These are phyloP conservation scores for Candida caryicola DNA, from an alignment of 805 yeast genomes.

Conservation along the genomic window DNA sequence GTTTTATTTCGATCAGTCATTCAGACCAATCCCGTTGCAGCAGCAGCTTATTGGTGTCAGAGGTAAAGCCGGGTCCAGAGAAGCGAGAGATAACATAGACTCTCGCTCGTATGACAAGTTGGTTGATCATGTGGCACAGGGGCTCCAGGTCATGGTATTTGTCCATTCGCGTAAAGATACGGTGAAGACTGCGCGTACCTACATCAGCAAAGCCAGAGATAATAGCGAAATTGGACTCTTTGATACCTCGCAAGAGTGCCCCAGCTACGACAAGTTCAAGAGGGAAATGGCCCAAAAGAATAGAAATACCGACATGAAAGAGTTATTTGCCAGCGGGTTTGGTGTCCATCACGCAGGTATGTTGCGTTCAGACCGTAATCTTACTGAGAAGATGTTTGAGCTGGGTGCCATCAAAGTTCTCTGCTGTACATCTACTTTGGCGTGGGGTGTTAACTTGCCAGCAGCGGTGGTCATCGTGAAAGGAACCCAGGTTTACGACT, in stretches of 20 bases:
- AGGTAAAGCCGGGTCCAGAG: constrained; percentile 78
- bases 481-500: constrained; percentile 94
- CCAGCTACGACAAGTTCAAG: constrained; percentile 40
- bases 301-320: constrained; percentile 75
- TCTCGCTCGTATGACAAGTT: constrained; percentile 74
- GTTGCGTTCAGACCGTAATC: constrained; percentile 84
- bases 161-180: constrained; percentile 97
- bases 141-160: constrained; percentile 92
- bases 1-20: constrained; percentile 91
- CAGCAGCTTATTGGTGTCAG: constrained; percentile 85
- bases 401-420: constrained; percentile 84
- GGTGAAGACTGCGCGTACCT: constrained; percentile 71
- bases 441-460: constrained; percentile 99
- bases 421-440: constrained; percentile 95
- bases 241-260: constrained; percentile 48
- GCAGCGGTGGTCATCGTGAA: constrained; percentile 96
- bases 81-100: constrained; percentile 72
- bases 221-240: constrained; percentile 56
- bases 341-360: constrained; percentile 98
- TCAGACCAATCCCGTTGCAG: constrained; percentile 89
- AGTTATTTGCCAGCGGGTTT: constrained; percentile 76
- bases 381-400: constrained; percentile 84
- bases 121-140: constrained; percentile 59
- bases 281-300: constrained; percentile 68
- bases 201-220: constrained; percentile 64